Evolutionary conservation across 306 rosid genomes (phyloP).

Genomic region (Prunus armeniaca): DNA sequence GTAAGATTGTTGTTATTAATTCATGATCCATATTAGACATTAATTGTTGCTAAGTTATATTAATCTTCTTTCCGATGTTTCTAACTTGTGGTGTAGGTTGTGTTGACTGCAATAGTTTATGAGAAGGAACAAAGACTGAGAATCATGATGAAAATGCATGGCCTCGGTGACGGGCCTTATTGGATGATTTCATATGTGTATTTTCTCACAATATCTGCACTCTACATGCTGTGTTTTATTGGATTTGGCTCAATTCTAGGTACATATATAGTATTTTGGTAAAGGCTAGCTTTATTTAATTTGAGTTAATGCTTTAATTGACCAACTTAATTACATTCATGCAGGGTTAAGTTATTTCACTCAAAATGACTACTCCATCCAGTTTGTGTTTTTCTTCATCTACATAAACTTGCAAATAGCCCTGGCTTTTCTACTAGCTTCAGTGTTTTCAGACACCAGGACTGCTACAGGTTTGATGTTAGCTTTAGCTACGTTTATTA

Average conservation of each 20-base stretch:
- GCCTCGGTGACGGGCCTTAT: conserved; percentile 88
- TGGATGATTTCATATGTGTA: conserved; percentile 81
- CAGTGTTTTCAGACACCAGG: conserved; percentile 60
- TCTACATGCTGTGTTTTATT: conserved; percentile 78
- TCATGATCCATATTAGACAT: neutral
- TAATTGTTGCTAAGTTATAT: no score
- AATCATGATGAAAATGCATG: conserved; percentile 98
- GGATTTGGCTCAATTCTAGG: conserved; percentile 74
- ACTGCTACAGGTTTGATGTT: conserved; percentile 64
- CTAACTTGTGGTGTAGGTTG: conserved; percentile 39
- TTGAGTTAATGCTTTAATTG: conserved; percentile 14
- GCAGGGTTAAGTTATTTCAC: conserved; percentile 77
- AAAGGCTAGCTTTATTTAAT: neutral
- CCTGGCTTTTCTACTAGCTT: conserved; percentile 63
- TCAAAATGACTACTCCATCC: conserved; percentile 76
- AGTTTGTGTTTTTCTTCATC: conserved; percentile 59
- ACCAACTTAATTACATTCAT: conserved; percentile 11
- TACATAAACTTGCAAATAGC: conserved; percentile 83
- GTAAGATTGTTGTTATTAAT: conserved; percentile 37
- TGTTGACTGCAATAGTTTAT: conserved; percentile 62
- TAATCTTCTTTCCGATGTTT: neutral
- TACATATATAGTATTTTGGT: conserved; percentile 19
- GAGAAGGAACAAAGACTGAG: conserved; percentile 78
- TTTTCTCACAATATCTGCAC: conserved; percentile 52
- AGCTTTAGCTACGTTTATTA: neutral